Evolutionary conservation across 1,284 basidiomycete species (phyloP).

Genomic region (Tylopilus sp.): DNA sequence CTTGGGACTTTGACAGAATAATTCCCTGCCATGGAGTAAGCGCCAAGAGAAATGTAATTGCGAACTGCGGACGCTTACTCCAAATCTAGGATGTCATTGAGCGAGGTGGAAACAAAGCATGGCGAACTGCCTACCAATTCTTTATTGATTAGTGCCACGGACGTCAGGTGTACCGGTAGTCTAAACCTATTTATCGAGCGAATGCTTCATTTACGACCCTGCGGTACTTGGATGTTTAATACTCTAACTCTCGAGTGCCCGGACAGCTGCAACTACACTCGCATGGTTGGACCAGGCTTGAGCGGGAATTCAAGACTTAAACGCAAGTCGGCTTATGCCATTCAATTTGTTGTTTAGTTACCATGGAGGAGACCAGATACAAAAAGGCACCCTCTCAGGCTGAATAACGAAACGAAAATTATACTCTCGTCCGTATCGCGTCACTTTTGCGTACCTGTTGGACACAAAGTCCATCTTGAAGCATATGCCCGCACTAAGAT

Average conservation of each 20-base stretch:
- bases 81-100: slow-evolving; percentile 73
- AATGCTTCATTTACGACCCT: not conserved
- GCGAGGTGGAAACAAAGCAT: slow-evolving; percentile 65
- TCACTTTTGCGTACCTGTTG: slow-evolving; percentile 1
- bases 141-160: slow-evolving; percentile 23
- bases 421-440: not conserved
- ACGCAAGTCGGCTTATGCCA: not conserved
- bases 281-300: not conserved
- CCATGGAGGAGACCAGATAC: no score
- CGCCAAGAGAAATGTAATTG: slow-evolving; percentile 1
- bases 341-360: not conserved
- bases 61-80: slow-evolving; percentile 4
- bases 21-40: slow-evolving; percentile 91
- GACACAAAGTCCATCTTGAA: slow-evolving; percentile 9
- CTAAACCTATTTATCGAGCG: not conserved
- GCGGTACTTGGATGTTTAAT: slow-evolving; percentile 5
- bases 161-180: not conserved
- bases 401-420: no score
- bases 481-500: slow-evolving; percentile 16
- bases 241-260: not conserved
- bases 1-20: slow-evolving; percentile 86
- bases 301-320: not conserved
- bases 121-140: slow-evolving; percentile 46
- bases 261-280: not conserved
- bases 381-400: no score